phyloP scores from a whole-genome alignment of 306 rosid species.

The Pueraria montana region DNA sequence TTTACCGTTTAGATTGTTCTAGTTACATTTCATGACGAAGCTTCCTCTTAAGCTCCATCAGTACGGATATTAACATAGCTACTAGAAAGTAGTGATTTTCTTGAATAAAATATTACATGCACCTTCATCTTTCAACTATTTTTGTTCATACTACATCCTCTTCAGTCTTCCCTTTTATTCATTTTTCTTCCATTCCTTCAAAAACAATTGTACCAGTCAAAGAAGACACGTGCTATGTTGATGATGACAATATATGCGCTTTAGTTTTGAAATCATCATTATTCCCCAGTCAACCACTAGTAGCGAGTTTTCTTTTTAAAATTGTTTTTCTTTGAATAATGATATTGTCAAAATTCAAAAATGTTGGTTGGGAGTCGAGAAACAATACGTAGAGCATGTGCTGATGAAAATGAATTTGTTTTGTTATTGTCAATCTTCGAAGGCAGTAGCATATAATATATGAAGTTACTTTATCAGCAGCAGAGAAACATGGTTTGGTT shows the following conservation, averaged over 20 bases:
- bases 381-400: too few species aligned
- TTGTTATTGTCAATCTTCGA: too few species aligned
- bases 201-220: neutral
- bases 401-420: too few species aligned
- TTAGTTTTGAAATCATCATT: neutral
- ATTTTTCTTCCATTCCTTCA: neutral
- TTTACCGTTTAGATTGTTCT: neutral
- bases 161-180: neutral
- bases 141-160: neutral
- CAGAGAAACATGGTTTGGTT: neutral
- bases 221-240: neutral
- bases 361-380: too few species aligned
- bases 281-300: neutral
- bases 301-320: neutral
- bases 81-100: neutral
- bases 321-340: neutral
- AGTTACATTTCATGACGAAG: neutral
- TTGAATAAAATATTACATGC: neutral
- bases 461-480: neutral
- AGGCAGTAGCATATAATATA: too few species aligned
- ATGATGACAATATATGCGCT: neutral
- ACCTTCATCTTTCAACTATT: neutral
- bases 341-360: neutral
- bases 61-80: neutral
- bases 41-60: neutral